Percentiles rank a stretch among this genome's conserved stretches.
Conservation (phyloP, 805 yeast species). For the Wickerhamomyces strasburgensis region DNA sequence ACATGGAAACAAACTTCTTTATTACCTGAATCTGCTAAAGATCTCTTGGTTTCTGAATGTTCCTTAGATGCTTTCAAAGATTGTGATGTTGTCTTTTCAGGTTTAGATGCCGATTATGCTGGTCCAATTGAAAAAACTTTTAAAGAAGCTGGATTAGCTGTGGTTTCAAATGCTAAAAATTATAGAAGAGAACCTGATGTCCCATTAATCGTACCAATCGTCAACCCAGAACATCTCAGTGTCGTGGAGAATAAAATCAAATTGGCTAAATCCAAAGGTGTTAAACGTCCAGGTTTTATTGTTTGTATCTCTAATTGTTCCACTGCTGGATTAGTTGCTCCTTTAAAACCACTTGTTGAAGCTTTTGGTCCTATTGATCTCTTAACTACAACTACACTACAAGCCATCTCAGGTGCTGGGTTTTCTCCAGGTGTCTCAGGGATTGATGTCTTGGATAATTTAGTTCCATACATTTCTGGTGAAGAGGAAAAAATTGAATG, state of each 20-base stretch:
- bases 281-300: slow-evolving; percentile 69
- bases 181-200: slow-evolving; percentile 84
- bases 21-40: slow-evolving; percentile 64
- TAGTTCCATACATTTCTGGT: slow-evolving; percentile 91
- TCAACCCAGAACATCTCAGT: slow-evolving; percentile 84
- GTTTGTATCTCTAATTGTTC: slow-evolving; percentile 97
- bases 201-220: slow-evolving; percentile 93
- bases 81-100: slow-evolving; percentile 93
- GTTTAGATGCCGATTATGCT: slow-evolving; percentile 88
- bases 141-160: slow-evolving; percentile 72
- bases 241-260: slow-evolving; percentile 57
- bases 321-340: slow-evolving; percentile 96
- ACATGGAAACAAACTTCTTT: slow-evolving; percentile 91
- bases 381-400: slow-evolving; percentile 86
- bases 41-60: slow-evolving; percentile 72
- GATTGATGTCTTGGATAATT: slow-evolving; percentile 89
- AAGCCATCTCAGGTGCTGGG: slow-evolving; percentile 98
- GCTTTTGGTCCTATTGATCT: slow-evolving; percentile 85
- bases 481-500: slow-evolving; percentile 98
- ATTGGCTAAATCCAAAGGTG: slow-evolving; percentile 50
- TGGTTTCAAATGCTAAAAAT: slow-evolving; percentile 94
- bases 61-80: slow-evolving; percentile 68
- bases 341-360: slow-evolving; percentile 89
- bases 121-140: slow-evolving; percentile 88
- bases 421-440: slow-evolving; percentile 97